Conservation (phyloP, 2,329 filamentous ascomycete species). For the Sphaerulina vaccinii region DNA sequence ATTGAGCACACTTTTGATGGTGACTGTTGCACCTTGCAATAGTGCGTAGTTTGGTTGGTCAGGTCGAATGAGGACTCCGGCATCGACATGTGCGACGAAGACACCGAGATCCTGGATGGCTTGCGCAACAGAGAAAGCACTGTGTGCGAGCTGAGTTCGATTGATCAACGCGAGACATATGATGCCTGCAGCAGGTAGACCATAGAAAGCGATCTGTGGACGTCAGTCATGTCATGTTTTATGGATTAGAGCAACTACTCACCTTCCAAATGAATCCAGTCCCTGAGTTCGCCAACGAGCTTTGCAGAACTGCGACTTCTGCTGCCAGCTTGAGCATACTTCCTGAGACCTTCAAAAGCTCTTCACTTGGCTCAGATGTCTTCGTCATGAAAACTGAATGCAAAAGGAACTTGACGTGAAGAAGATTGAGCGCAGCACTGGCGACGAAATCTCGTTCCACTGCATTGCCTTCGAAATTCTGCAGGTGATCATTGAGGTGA, state of each 20-base stretch:
- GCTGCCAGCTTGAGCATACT: slow-evolving; percentile 36
- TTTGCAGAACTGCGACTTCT: slow-evolving; percentile 34
- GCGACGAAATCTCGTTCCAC: slow-evolving; percentile 37
- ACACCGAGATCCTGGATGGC: slow-evolving; percentile 36
- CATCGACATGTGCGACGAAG: slow-evolving; percentile 36
- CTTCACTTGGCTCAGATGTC: slow-evolving; percentile 28
- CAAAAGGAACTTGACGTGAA: slow-evolving; percentile 38
- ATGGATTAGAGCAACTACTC: slow-evolving; percentile 17
- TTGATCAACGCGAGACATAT: slow-evolving; percentile 35
- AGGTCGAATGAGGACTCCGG: slow-evolving; percentile 31
- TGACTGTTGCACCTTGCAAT: slow-evolving; percentile 32
- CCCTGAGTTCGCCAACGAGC: slow-evolving; percentile 38
- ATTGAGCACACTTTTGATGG: slow-evolving; percentile 34
- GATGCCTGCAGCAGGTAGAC: slow-evolving; percentile 39
- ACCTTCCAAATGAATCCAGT: slow-evolving; percentile 38
- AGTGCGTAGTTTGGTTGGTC: slow-evolving; percentile 36
- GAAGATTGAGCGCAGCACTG: slow-evolving; percentile 36
- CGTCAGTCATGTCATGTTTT: not conserved
- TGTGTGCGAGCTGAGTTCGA: not conserved
- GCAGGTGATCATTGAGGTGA: slow-evolving; percentile 13
- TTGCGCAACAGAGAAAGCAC: slow-evolving; percentile 16
- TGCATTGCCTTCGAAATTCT: slow-evolving; percentile 14
- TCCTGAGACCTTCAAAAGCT: slow-evolving; percentile 30
- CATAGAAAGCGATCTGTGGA: slow-evolving; percentile 37
- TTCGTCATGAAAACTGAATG: slow-evolving; percentile 28